These are phyloP conservation scores for Bruguiera hainesii DNA, from an alignment of 441 rosid species.

Conservation along the genomic window DNA sequence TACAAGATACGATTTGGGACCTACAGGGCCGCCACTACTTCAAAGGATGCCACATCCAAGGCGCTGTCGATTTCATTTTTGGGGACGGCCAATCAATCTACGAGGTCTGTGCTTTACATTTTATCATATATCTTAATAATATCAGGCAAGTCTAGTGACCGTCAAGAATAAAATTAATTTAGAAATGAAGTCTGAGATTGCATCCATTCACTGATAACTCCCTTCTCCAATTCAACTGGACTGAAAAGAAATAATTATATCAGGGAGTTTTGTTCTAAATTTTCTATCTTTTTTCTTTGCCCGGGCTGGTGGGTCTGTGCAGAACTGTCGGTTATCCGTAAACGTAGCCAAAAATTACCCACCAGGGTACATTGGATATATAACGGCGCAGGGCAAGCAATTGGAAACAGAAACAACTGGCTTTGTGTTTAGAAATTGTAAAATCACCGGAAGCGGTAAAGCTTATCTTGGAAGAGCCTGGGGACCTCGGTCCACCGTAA, in stretches of 20 bases:
- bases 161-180: too few species aligned
- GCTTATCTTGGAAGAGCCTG: conserved; percentile 49
- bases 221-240: too few species aligned
- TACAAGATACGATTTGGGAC: conserved; percentile 44
- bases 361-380: conserved; percentile 20
- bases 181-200: too few species aligned
- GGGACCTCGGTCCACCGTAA: conserved; percentile 40
- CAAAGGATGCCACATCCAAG: conserved; percentile 26
- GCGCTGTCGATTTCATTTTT: conserved; percentile 38
- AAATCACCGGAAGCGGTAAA: conserved; percentile 29
- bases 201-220: too few species aligned
- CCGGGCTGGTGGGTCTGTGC: background rate
- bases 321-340: conserved; percentile 9
- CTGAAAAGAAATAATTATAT: too few species aligned
- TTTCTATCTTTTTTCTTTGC: background rate
- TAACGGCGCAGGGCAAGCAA: conserved; percentile 42
- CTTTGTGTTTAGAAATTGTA: conserved; percentile 39
- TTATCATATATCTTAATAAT: background rate
- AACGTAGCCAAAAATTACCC: conserved; percentile 16
- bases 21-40: conserved; percentile 31
- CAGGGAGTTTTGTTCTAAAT: too few species aligned
- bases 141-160: too few species aligned
- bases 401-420: conserved; percentile 26
- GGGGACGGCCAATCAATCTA: conserved; percentile 35
- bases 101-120: conserved; percentile 17